Conservation (phyloP, 352 stramenopile species). For the Aphanomyces invadans region DNA sequence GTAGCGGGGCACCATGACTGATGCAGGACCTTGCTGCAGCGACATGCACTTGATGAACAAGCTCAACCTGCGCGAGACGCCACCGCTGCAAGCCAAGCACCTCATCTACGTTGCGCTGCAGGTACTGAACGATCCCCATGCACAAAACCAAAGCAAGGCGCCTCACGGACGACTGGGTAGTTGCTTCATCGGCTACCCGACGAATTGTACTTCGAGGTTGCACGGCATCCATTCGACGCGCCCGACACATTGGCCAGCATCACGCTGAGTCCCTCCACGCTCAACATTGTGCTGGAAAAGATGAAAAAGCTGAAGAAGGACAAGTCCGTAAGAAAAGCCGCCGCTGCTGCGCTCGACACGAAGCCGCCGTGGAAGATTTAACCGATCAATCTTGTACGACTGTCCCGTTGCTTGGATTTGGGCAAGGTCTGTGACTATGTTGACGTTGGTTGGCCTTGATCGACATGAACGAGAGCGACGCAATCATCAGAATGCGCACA, state of each 20-base stretch:
- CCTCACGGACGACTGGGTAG: no score
- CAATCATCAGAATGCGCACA: no score
- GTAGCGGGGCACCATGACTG: background rate
- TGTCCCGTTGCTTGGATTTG: no score
- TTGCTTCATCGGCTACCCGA: conserved; percentile 80
- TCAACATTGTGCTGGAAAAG: conserved; percentile 22
- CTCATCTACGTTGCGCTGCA: conserved; percentile 79
- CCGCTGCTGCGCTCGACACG: background rate
- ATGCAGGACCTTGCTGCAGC: conserved; percentile 26
- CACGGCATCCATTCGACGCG: conserved; percentile 68
- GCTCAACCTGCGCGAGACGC: conserved; percentile 72
- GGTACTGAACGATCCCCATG: no score
- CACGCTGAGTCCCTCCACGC: background rate
- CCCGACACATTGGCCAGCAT: conserved; percentile 35
- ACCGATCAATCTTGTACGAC: no score
- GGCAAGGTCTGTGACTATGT: no score
- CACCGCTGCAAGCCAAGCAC: conserved; percentile 69
- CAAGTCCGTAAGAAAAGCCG: background rate
- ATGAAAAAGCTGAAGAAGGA: conserved; percentile 17
- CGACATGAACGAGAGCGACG: no score
- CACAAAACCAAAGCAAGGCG: no score
- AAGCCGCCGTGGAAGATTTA: conserved; percentile 25
- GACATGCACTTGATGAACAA: conserved; percentile 87
- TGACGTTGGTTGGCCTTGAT: no score
- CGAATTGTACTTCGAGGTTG: conserved; percentile 80